A percentile compares a stretch with the other conserved stretches of the same genome.
Evolutionary conservation across 495 filamentous ascomycete species (phyloP).

Genomic region (Saxophila tyrrhenica): DNA sequence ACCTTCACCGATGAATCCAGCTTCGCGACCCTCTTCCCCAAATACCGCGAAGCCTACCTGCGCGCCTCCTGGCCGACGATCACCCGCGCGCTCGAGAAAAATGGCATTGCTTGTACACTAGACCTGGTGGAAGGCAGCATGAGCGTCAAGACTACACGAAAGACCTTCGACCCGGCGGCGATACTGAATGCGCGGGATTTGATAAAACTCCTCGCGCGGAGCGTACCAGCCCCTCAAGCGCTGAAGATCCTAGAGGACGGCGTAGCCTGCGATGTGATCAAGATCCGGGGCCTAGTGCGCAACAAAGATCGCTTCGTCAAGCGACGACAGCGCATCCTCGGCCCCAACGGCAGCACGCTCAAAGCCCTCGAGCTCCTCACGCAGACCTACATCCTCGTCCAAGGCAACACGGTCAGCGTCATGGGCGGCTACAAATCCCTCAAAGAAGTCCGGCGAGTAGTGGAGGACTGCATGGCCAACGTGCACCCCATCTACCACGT

Average conservation of each 20-base stretch:
- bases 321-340: slow-evolving; percentile 81
- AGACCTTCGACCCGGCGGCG: slow-evolving; percentile 87
- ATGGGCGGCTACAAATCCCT: slow-evolving; percentile 90
- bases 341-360: slow-evolving; percentile 70
- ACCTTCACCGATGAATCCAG: slow-evolving; percentile 87
- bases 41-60: slow-evolving; percentile 92
- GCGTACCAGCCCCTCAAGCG: slow-evolving; percentile 85
- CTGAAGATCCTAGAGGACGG: slow-evolving; percentile 90
- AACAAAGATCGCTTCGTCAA: slow-evolving; percentile 98
- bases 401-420: slow-evolving; percentile 87
- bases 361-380: slow-evolving; percentile 96
- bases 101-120: slow-evolving; percentile 73
- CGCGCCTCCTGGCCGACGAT: slow-evolving; percentile 80
- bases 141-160: slow-evolving; percentile 88
- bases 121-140: slow-evolving; percentile 94
- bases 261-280: slow-evolving; percentile 84
- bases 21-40: slow-evolving; percentile 87
- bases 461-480: slow-evolving; percentile 96
- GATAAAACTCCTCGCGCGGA: slow-evolving; percentile 83
- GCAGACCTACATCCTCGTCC: slow-evolving; percentile 84
- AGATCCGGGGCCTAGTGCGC: slow-evolving; percentile 75
- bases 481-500: slow-evolving; percentile 88
- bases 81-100: slow-evolving; percentile 69
- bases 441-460: slow-evolving; percentile 80
- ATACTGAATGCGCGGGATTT: slow-evolving; percentile 92